Evolutionary conservation across 306 rosid genomes (phyloP).

Genomic region (Cotoneaster glaucophyllus): DNA sequence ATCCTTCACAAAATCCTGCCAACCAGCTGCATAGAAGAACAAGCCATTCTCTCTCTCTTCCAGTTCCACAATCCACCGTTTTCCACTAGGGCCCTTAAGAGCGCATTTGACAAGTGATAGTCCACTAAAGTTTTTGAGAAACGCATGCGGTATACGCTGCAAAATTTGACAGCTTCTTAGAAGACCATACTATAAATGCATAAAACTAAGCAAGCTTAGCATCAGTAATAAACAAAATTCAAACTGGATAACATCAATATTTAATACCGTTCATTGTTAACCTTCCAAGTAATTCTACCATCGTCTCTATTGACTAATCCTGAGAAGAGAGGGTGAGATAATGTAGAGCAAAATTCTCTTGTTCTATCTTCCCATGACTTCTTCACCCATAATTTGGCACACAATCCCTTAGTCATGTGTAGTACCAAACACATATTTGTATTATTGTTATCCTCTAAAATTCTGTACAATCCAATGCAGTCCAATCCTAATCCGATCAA

Average conservation of each 20-base stretch:
- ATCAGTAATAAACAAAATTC: background rate
- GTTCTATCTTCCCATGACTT: background rate
- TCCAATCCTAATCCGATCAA: no score
- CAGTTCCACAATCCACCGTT: conserved; percentile 47
- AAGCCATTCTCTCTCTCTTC: conserved; percentile 40
- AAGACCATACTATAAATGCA: background rate
- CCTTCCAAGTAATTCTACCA: background rate
- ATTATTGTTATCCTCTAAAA: no score
- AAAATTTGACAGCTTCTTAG: background rate
- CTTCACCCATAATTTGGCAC: background rate
- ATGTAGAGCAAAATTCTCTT: background rate
- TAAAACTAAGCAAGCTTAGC: background rate
- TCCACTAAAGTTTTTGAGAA: background rate
- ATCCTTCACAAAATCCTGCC: conserved; percentile 64
- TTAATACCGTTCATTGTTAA: background rate
- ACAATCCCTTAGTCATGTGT: background rate
- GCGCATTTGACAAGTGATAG: conserved; percentile 1
- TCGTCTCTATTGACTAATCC: no score
- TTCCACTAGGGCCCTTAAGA: conserved; percentile 73
- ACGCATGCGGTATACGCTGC: conserved; percentile 10
- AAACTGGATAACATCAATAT: background rate
- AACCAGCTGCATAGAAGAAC: conserved; percentile 48
- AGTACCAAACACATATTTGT: no score
- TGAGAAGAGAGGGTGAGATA: background rate
- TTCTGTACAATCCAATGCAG: no score